Base-by-base conservation (phyloP, 176 grass and related monocot species). In the Eragrostis curvula region DNA sequence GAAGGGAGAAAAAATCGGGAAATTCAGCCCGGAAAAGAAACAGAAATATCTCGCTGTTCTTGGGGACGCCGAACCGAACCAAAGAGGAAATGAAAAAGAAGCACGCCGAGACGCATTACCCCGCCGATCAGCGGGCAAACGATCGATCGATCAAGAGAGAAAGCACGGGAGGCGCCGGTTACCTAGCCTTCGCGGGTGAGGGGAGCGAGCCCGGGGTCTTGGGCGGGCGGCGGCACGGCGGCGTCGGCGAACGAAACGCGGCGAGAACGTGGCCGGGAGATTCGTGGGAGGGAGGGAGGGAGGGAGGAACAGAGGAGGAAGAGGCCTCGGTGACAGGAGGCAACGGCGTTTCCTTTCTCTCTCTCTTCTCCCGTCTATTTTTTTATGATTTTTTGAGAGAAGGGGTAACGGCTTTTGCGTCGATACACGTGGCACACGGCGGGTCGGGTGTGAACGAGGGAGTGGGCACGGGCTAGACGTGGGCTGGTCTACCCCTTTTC, bases 341-440 rank as follows among this genome's bases (percentile, higher is more conserved):
- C 32, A 68, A 68, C 78, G 78, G 64, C 78, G 63, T 80, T 80
- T 80, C 78, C 47, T 15, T 71, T 29, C n/a, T 50, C 20, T 36
- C 11, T 41, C 21, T 60, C 7, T 60, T 12, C 7, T 5, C 2
- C 29, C 1, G 2, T 41, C 15, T 66, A 2, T 40, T 66, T 41
- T 40, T 66, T 39, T 43, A 51, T 56, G 14, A 42, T 56, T 24
- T 80, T 68, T 80, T 12, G 46, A 66, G 48, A 20, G 27, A 9
- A 18, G 61, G 27, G 47, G 62, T 68, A 79, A 79, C 77, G 62
- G 63, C 63, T 79, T 79, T 29, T 41, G 17, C 47, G 62, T 30
- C 15, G 17, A 0, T 12, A 53, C 77, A 68, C 77, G 46, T 79
- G 76, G 61, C 61, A 40, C 61, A 40, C 18, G 61, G 76, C 44